Conservation (phyloP, 2,329 filamentous ascomycete species). For the Metarhizium humberi region DNA sequence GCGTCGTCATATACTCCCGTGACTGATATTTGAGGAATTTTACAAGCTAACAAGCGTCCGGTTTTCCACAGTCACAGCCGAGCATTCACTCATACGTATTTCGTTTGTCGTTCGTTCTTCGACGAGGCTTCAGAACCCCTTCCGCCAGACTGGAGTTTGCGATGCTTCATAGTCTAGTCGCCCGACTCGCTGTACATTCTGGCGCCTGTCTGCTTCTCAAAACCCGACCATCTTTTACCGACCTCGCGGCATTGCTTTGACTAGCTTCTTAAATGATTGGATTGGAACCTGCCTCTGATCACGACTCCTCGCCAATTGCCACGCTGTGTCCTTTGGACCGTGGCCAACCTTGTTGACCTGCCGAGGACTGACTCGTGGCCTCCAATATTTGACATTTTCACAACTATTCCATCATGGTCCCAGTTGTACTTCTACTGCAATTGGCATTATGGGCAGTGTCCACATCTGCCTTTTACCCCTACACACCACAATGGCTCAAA, state of each 20-base stretch:
- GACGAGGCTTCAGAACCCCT: not conserved
- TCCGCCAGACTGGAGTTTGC: not conserved
- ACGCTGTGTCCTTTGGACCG: not conserved
- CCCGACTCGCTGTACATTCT: conserved; percentile 1
- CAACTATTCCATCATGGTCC: conserved; percentile 28
- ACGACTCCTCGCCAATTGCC: not conserved
- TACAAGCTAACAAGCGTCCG: not conserved
- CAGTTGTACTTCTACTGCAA: conserved; percentile 28
- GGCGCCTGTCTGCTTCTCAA: not conserved
- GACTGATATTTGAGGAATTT: not conserved
- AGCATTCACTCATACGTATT: not conserved
- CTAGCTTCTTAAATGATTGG: not conserved
- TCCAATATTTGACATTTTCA: conserved; percentile 1
- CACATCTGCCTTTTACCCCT: conserved; percentile 39
- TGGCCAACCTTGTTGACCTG: not conserved
- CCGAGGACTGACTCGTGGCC: conserved; percentile 1
- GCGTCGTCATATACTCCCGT: not conserved
- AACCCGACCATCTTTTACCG: not conserved
- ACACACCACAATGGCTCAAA: conserved; percentile 27
- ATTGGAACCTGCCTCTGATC: conserved; percentile 3
- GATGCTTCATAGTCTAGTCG: conserved; percentile 9
- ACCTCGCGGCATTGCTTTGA: not conserved
- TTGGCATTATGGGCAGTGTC: conserved; percentile 38
- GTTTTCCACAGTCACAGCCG: not conserved
- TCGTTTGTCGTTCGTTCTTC: conserved; percentile 5